These are phyloP conservation scores for Amanita subjunquillea DNA, from an alignment of 768 basidiomycete species.

Conservation along the genomic window DNA sequence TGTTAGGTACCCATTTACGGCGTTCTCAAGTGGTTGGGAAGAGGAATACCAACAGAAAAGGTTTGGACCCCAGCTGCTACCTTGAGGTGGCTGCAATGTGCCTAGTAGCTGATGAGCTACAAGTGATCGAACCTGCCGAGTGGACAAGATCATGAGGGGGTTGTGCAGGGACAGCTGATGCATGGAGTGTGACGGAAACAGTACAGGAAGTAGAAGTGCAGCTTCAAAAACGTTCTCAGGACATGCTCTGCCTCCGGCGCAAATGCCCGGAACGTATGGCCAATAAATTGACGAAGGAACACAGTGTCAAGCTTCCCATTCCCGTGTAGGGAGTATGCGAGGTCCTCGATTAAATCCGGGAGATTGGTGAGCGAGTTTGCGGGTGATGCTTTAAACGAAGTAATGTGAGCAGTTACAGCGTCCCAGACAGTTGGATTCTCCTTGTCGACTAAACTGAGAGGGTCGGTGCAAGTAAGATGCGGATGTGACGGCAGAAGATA, in stretches of 20 bases:
- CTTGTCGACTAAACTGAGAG: conserved; percentile 17
- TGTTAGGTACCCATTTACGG: conserved; percentile 19
- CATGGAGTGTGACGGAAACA: conserved; percentile 16
- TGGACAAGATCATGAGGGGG: conserved; percentile 10
- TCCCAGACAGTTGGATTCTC: conserved; percentile 19
- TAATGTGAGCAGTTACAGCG: conserved; percentile 15
- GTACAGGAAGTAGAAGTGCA: conserved; percentile 16
- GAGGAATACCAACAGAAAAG: conserved; percentile 21
- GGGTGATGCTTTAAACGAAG: conserved; percentile 8
- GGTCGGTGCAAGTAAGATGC: conserved; percentile 14
- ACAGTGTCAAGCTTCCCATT: conserved; percentile 15
- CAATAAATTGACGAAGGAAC: conserved; percentile 12
- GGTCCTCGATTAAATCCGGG: conserved; percentile 18
- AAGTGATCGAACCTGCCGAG: conserved; percentile 15
- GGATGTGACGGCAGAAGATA: conserved; percentile 19
- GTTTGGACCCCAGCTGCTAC: conserved; percentile 21
- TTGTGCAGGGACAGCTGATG: conserved; percentile 12
- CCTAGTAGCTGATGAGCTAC: conserved; percentile 22
- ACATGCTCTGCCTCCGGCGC: conserved; percentile 6
- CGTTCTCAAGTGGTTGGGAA: conserved; percentile 16
- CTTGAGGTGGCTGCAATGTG: conserved; percentile 16
- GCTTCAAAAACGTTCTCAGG: conserved; percentile 15
- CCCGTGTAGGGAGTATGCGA: conserved; percentile 22
- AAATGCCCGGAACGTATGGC: conserved; percentile 9
- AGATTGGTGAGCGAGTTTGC: conserved; percentile 11